These are phyloP conservation scores for Xylaria sp. DNA, from an alignment of 2,329 filamentous ascomycete genomes.

Conservation along the genomic window DNA sequence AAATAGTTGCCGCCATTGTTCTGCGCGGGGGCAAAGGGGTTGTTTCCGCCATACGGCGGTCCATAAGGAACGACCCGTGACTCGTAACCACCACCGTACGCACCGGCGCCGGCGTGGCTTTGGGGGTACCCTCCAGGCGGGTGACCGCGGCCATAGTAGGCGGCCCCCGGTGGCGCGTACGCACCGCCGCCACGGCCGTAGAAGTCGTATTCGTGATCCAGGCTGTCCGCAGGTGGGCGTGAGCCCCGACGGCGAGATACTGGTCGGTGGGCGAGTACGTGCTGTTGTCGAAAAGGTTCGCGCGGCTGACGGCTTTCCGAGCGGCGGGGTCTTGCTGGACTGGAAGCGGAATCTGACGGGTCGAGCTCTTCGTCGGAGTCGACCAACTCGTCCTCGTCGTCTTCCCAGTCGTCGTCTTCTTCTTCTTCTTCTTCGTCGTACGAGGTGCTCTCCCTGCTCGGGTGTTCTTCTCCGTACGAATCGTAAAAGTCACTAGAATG, in stretches of 20 bases:
- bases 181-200: slow-evolving; percentile 53
- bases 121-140: slow-evolving; percentile 56
- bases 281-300: slow-evolving; percentile 52
- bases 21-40: slow-evolving; percentile 46
- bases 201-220: slow-evolving; percentile 72
- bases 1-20: slow-evolving; percentile 56
- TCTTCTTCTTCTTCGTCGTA: slow-evolving; percentile 50
- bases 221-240: slow-evolving; percentile 63
- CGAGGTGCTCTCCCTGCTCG: slow-evolving; percentile 39
- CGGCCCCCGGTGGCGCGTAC: slow-evolving; percentile 42
- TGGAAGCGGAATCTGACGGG: slow-evolving; percentile 69
- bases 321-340: slow-evolving; percentile 47
- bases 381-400: slow-evolving; percentile 32
- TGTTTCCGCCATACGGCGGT: slow-evolving; percentile 44
- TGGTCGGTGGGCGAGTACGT: slow-evolving; percentile 48
- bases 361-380: slow-evolving; percentile 59
- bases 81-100: slow-evolving; percentile 49
- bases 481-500: slow-evolving; percentile 19
- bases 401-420: slow-evolving; percentile 54
- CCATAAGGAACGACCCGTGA: slow-evolving; percentile 61
- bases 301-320: slow-evolving; percentile 49
- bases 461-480: slow-evolving; percentile 28
- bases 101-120: slow-evolving; percentile 59
- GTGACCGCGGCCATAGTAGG: slow-evolving; percentile 49
- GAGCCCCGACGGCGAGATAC: slow-evolving; percentile 42